Evolutionary conservation across 2,329 filamentous ascomycete species (phyloP), one percentile per base, ranked within the genome.

Genomic region (Aspergillus niger): DNA sequence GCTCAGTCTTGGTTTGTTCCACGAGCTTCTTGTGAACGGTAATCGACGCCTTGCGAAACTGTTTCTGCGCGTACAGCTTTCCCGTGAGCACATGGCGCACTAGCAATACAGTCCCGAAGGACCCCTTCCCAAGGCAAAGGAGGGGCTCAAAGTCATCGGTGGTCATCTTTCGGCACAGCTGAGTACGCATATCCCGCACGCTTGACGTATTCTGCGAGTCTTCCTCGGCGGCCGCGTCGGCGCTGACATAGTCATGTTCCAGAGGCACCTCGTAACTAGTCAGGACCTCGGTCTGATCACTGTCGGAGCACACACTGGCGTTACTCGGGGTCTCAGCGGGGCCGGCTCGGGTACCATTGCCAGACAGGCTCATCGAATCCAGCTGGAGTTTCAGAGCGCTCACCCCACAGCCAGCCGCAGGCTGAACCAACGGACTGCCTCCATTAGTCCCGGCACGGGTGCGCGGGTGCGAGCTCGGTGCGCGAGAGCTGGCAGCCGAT

Each of bases 1-100:
- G 90, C 80, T 99, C 95, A 2, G 94, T 98, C 83, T 96, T 97
- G 59, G 95, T 98, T 80, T 98, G 95, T 79, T 98, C 93, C 54
- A 99, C 87, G 32, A 98, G 85, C 75, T 93, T 92, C 83, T 97
- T 97, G 79, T 97, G 93, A 41, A 99, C 91, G 0, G 93, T 92
- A 55, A 99, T 82, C 8, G 92, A 96, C 0, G 96, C 95, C 79
- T 99, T 99, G 76, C 94, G 95, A 79, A 99, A 95, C 78, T 98
- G 94, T 81, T 99, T 99, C 80, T 99, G 96, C 0, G 95, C 96
- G 72, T 93, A 99, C 5, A 99, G 85, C 47, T 91, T 89, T 44
- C 95, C 95, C 2, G 93, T 97, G 30, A 86, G 81, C 54, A 87
- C 87, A 79, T 99, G 94, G 79, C 93, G 95, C 63, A 99, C 96